Percentiles rank a stretch among this genome's conserved stretches.
Conservation (phyloP, 805 yeast species). For the Ogataea methanolica region DNA sequence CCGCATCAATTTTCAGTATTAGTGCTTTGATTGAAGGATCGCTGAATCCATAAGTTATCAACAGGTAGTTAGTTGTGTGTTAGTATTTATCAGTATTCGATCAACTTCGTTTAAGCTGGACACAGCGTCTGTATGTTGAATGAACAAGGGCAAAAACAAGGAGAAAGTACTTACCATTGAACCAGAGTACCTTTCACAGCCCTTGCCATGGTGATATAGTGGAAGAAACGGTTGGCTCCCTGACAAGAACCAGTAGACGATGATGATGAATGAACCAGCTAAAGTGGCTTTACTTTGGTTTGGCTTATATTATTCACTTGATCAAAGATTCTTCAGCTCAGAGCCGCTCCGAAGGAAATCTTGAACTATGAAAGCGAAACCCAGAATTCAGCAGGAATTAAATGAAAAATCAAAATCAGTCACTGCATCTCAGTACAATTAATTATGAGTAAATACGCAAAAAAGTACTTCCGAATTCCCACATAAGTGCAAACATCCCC, state of each 20-base stretch:
- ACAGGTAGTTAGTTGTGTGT: neutral
- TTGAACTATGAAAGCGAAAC: too few species aligned
- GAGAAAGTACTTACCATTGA: slow-evolving; percentile 32
- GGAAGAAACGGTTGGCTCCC: neutral
- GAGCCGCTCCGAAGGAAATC: too few species aligned
- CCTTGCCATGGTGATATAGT: slow-evolving; percentile 35
- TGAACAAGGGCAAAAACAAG: neutral
- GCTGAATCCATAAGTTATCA: slow-evolving; percentile 28
- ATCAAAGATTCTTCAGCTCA: too few species aligned
- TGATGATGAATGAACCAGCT: neutral
- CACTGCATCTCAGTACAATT: too few species aligned
- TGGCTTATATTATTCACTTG: too few species aligned
- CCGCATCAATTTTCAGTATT: slow-evolving; percentile 75
- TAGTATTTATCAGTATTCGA: neutral
- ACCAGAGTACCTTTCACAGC: slow-evolving; percentile 53
- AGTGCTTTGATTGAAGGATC: slow-evolving; percentile 93
- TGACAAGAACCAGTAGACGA: neutral
- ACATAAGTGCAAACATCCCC: too few species aligned
- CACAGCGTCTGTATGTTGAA: neutral
- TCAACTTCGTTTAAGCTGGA: neutral
- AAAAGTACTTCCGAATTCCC: too few species aligned
- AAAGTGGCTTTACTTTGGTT: too few species aligned
- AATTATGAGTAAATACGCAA: too few species aligned
- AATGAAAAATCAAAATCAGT: too few species aligned
- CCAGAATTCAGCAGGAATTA: too few species aligned